Evolutionary conservation across 306 rosid genomes (phyloP).

Genomic region (Inga leiocalycina): DNA sequence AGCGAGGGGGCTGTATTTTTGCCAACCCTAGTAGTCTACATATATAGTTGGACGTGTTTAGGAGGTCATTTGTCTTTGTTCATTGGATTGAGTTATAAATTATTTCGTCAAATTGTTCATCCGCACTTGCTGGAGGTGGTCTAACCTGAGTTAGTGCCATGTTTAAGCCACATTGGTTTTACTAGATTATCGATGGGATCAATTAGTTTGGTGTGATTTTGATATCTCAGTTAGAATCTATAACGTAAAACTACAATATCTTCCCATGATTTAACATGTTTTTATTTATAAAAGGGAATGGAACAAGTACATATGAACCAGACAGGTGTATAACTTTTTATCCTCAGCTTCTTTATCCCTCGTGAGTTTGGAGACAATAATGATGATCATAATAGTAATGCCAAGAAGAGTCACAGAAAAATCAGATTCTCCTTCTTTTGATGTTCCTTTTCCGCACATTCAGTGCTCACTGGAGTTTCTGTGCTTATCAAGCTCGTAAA

Average conservation of each 20-base stretch:
- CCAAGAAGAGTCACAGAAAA: constrained; percentile 7
- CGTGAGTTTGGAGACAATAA: not conserved
- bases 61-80: constrained; percentile 21
- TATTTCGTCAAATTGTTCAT: constrained; percentile 14
- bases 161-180: too few species aligned
- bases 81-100: not conserved
- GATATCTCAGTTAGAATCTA: not conserved
- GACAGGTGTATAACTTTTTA: not conserved
- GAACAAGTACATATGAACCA: not conserved
- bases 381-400: not conserved
- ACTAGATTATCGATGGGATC: not conserved
- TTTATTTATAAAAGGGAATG: constrained; percentile 11
- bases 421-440: constrained; percentile 49
- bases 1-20: constrained; percentile 38
- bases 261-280: not conserved
- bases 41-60: constrained; percentile 7
- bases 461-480: constrained; percentile 53
- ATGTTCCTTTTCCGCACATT: constrained; percentile 52
- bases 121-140: not conserved
- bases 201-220: not conserved
- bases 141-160: not conserved
- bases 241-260: not conserved
- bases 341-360: constrained; percentile 24
- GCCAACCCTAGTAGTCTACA: constrained; percentile 29
- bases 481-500: constrained; percentile 33